Percentiles rank a stretch among this genome's conserved stretches.
phyloP scores from a whole-genome alignment of 768 basidiomycete genomes.

The Tricholoma sp. region DNA sequence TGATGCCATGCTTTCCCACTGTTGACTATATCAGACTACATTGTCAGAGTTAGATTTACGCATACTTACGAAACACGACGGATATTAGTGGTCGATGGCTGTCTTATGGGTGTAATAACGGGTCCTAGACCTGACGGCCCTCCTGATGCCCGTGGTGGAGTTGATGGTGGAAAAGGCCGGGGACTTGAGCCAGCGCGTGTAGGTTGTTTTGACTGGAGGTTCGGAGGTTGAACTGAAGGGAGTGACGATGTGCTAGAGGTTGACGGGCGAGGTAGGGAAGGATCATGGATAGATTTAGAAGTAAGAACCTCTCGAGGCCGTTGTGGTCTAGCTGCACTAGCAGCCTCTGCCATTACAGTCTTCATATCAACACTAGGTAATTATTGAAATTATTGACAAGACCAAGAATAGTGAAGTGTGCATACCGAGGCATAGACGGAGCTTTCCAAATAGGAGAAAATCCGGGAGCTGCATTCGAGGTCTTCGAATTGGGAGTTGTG shows the following conservation, averaged over 20 bases:
- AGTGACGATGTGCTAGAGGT: background rate
- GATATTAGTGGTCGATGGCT: constrained; percentile 25
- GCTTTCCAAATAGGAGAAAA: constrained; percentile 44
- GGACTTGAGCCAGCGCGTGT: constrained; percentile 6
- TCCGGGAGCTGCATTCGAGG: constrained; percentile 11
- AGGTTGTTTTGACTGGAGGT: background rate
- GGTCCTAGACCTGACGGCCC: constrained; percentile 50
- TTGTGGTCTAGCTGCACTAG: constrained; percentile 9
- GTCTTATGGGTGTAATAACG: constrained; percentile 56
- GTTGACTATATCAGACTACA: background rate
- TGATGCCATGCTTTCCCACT: constrained; percentile 59
- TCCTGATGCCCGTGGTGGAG: constrained; percentile 17
- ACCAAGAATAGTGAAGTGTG: constrained; percentile 4
- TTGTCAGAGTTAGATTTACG: background rate
- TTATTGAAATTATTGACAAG: background rate
- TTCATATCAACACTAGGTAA: constrained; percentile 72
- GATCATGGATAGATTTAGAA: background rate
- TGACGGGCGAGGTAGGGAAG: background rate
- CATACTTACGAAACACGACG: constrained; percentile 50
- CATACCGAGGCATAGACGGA: constrained; percentile 46
- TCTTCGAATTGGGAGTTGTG: constrained; percentile 7
- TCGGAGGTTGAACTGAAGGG: background rate
- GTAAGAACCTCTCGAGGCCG: constrained; percentile 1
- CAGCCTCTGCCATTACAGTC: constrained; percentile 75
- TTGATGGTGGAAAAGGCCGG: constrained; percentile 10